Base-by-base conservation (phyloP, 1,139 yeast genomes). In the Pichia sp. region DNA sequence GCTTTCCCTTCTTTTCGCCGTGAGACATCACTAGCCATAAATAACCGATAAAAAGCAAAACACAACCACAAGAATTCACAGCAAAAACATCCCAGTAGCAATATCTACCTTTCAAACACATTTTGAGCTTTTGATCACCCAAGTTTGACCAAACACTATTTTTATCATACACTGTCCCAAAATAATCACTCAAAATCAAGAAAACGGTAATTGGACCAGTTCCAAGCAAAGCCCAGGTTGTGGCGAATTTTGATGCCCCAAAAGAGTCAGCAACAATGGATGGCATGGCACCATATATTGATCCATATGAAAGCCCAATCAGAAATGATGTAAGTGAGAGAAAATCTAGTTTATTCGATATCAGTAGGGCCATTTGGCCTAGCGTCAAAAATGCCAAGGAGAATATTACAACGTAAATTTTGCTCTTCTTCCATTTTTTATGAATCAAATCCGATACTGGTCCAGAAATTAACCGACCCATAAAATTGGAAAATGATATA, bases 231-330 rank as follows among this genome's bases (percentile, higher is more conserved):
- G 95, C 94, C 95, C 95, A 87, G 37, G 85, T 74, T 37, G 87
- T 82, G 44, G 88, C 81, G 60, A 85, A 85, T 36, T 79, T 73
- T 23, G 68, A 69, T 57, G 86, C 74, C 29, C 90, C 90, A 65
- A 85, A 86, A 11, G 78, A 67, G 54, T 87, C 95, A 1, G 92
- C 80, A 31, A 85, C 69, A 28, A 85, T 77, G 1, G 92, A 83
- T 0, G 95, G 95, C 60, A 79, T 84, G 5, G 87, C 73, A 1
- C 95, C 92, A 61, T 83, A 86, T 44, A 82, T 69, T 43, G 83
- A 72, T 1, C 96, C 96, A 64, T 85, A 87, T n/a, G 87, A 80
- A 40, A 73, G 67, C 0, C 95, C 95, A 44, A 81, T 75, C 5
- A 78, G 59, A 33, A 74, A 64, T 0, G 92, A 81, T n/a, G 81